phyloP scores from a whole-genome alignment of 1,284 basidiomycete genomes.

The Tilletia indica region DNA sequence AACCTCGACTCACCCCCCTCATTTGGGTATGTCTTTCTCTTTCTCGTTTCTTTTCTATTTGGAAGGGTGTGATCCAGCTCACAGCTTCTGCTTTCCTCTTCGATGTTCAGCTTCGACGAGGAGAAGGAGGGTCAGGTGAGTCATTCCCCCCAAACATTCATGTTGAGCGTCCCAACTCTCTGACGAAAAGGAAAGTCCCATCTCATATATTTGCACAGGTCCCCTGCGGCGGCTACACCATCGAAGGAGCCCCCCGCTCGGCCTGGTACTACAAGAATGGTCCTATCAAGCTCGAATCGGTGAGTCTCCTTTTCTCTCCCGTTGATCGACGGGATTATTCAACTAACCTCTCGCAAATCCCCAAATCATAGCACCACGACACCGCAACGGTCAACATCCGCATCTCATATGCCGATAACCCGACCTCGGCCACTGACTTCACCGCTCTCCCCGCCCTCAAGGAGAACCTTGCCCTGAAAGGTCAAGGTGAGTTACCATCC shows the following conservation, averaged over 20 bases:
- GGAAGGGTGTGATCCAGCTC: not conserved
- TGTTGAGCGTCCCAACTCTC: not conserved
- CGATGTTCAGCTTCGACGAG: too few species aligned
- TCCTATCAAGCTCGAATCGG: conserved; percentile 28
- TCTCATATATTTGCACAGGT: conserved; percentile 13
- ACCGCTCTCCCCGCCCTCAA: conserved; percentile 34
- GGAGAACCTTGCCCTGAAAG: conserved; percentile 32
- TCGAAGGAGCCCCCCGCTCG: conserved; percentile 24
- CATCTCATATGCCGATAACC: conserved; percentile 25
- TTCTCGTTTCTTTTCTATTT: not conserved
- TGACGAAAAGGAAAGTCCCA: not conserved
- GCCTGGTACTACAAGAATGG: conserved; percentile 32
- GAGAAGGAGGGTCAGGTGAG: too few species aligned
- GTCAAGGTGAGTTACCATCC: not conserved
- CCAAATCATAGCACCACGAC: conserved; percentile 27
- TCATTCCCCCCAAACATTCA: too few species aligned
- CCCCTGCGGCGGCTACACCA: conserved; percentile 36
- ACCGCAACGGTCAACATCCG: conserved; percentile 34
- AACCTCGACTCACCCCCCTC: conserved; percentile 12
- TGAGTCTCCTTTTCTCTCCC: not conserved
- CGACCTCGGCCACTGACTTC: conserved; percentile 7
- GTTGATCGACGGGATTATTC: too few species aligned
- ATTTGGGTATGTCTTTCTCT: not conserved
- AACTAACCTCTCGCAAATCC: not conserved
- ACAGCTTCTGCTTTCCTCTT: not conserved